Evolutionary conservation across 441 rosid species (phyloP).

Genomic region (Adansonia madagascariensis): DNA sequence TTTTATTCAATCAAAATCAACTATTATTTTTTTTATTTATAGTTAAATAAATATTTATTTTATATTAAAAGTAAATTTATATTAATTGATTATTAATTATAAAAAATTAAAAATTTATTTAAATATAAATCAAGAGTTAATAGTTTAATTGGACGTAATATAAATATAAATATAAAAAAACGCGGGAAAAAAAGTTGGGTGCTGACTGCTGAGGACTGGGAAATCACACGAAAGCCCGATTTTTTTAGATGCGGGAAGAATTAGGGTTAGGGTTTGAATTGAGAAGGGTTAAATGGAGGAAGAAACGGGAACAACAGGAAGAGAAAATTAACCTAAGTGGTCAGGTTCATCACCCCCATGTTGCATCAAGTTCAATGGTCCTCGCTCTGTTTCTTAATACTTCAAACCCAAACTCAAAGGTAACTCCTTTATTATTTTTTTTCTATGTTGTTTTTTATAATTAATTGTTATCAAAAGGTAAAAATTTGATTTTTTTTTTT

Average conservation of each 20-base stretch:
- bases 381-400: slow-evolving; percentile 69
- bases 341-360: slow-evolving; percentile 75
- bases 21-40: too few relatives aligned
- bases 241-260: not conserved
- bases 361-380: slow-evolving; percentile 71
- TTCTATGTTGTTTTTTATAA: not conserved
- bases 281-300: slow-evolving; percentile 27
- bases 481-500: not conserved
- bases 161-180: not conserved
- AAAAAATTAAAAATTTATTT: too few relatives aligned
- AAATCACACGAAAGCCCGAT: not conserved
- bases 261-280: slow-evolving; percentile 22
- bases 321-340: slow-evolving; percentile 47
- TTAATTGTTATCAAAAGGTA: not conserved
- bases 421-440: slow-evolving; percentile 25
- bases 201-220: slow-evolving; percentile 19
- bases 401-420: slow-evolving; percentile 76
- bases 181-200: not conserved
- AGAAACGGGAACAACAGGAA: slow-evolving; percentile 35
- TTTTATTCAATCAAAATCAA: too few relatives aligned
- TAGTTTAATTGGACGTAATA: too few relatives aligned
- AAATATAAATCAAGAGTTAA: too few relatives aligned
- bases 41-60: too few relatives aligned
- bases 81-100: too few relatives aligned
- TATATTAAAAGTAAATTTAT: too few relatives aligned